These are phyloP conservation scores for Aspergillus fijiensis DNA, from an alignment of 2,329 filamentous ascomycete species.

Conservation along the genomic window DNA sequence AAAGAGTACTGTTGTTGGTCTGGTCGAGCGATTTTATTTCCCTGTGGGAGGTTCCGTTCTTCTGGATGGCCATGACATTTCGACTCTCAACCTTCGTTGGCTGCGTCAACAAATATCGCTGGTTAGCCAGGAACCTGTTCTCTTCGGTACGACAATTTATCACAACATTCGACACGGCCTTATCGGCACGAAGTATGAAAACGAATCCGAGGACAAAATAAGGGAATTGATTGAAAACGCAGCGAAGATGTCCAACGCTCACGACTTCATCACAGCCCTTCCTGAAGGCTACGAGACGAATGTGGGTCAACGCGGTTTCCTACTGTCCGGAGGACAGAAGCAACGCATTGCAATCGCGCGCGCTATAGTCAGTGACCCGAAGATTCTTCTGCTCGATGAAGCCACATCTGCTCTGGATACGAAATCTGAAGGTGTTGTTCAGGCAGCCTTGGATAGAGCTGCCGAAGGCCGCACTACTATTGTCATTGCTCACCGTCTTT, in stretches of 20 bases:
- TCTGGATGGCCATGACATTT: conserved; percentile 80
- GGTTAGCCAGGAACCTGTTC: conserved; percentile 87
- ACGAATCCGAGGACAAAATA: conserved; percentile 66
- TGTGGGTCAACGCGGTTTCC: conserved; percentile 91
- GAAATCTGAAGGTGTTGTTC: conserved; percentile 90
- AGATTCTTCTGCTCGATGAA: conserved; percentile 89
- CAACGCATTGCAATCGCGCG: conserved; percentile 94
- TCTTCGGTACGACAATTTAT: conserved; percentile 87
- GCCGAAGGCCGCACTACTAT: conserved; percentile 88
- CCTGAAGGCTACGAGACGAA: conserved; percentile 91
- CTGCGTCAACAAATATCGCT: conserved; percentile 87
- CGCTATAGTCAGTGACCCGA: conserved; percentile 86
- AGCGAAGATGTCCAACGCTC: conserved; percentile 87
- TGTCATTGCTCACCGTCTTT: conserved; percentile 90
- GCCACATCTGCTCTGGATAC: conserved; percentile 93
- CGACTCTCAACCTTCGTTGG: conserved; percentile 82
- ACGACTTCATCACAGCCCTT: conserved; percentile 80
- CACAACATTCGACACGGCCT: conserved; percentile 89
- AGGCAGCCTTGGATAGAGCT: conserved; percentile 85
- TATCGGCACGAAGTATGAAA: conserved; percentile 76
- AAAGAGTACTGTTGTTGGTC: conserved; percentile 89
- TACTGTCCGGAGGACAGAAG: conserved; percentile 92
- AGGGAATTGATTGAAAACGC: conserved; percentile 73
- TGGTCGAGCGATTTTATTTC: conserved; percentile 92
- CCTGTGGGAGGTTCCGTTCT: conserved; percentile 76